Evolutionary conservation across 2,329 filamentous ascomycete species (phyloP).

Genomic region (Claviceps purpurea): DNA sequence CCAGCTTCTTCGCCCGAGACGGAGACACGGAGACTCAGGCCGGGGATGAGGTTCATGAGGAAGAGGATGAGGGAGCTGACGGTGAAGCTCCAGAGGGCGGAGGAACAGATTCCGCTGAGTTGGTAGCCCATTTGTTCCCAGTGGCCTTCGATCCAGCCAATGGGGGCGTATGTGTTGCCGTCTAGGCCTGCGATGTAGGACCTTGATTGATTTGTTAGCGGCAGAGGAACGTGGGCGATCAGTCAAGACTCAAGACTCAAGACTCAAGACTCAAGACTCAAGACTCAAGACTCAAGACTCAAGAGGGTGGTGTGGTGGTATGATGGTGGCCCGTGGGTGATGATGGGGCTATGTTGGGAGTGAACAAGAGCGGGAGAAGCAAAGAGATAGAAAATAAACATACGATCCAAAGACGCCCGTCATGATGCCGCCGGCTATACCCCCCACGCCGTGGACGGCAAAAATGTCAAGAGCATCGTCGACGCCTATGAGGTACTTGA

Average conservation of each 20-base stretch:
- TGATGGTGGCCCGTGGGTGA: background rate
- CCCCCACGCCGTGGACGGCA: slow-evolving; percentile 76
- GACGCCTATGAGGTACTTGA: slow-evolving; percentile 59
- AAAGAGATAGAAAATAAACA: background rate
- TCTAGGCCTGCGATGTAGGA: slow-evolving; percentile 64
- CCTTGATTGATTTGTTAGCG: background rate
- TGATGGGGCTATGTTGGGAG: background rate
- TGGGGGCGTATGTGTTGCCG: slow-evolving; percentile 42
- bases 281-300: too few relatives aligned
- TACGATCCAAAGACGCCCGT: slow-evolving; percentile 65
- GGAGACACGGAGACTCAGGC: slow-evolving; percentile 53
- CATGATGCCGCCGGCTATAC: slow-evolving; percentile 66
- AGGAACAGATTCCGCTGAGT: slow-evolving; percentile 52
- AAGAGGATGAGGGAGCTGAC: slow-evolving; percentile 58
- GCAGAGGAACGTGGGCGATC: background rate
- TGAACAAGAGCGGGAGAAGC: background rate
- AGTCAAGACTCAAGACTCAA: too few relatives aligned
- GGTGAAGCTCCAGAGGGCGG: slow-evolving; percentile 52
- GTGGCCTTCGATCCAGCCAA: slow-evolving; percentile 60
- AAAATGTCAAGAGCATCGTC: slow-evolving; percentile 87
- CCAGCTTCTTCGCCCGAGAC: slow-evolving; percentile 57
- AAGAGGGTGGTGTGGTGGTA: too few relatives aligned
- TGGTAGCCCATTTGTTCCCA: slow-evolving; percentile 60
- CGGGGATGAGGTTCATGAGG: slow-evolving; percentile 56
- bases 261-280: too few relatives aligned